phyloP scores from a whole-genome alignment of 139 green algal genomes.

The Coelastrella sp. region DNA sequence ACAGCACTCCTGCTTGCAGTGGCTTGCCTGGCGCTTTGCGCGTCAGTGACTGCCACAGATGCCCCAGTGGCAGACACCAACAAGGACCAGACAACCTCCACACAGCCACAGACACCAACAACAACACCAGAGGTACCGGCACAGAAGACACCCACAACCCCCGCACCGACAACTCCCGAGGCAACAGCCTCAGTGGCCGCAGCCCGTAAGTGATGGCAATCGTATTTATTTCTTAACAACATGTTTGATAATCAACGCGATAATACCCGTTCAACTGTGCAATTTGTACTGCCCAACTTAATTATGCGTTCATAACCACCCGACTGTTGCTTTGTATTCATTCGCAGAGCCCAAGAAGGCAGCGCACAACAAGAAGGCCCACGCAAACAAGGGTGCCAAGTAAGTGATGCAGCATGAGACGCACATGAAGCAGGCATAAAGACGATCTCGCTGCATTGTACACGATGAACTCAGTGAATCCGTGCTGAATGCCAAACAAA shows the following conservation, averaged over 20 bases:
- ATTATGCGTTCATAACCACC: no score
- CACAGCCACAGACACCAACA: not conserved
- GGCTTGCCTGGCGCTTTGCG: conserved; percentile 20
- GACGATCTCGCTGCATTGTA: no score
- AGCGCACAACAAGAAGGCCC: not conserved
- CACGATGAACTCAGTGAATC: no score
- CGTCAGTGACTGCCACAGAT: not conserved
- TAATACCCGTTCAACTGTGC: no score
- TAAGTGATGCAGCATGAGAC: not conserved
- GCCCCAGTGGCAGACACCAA: not conserved
- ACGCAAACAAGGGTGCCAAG: conserved; percentile 9
- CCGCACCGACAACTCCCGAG: not conserved
- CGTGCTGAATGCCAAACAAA: no score
- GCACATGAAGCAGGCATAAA: not conserved
- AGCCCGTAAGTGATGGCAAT: no score
- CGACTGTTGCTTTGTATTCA: not conserved
- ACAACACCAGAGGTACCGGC: not conserved
- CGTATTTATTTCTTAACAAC: no score
- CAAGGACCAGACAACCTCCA: not conserved
- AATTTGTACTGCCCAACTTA: no score
- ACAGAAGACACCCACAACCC: not conserved
- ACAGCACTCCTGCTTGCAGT: conserved; percentile 6
- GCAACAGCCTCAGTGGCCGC: not conserved
- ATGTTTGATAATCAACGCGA: no score
- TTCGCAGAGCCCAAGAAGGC: not conserved